Evolutionary conservation across 1,284 basidiomycete genomes (phyloP).

Genomic region (Ustilago vetiveriae): DNA sequence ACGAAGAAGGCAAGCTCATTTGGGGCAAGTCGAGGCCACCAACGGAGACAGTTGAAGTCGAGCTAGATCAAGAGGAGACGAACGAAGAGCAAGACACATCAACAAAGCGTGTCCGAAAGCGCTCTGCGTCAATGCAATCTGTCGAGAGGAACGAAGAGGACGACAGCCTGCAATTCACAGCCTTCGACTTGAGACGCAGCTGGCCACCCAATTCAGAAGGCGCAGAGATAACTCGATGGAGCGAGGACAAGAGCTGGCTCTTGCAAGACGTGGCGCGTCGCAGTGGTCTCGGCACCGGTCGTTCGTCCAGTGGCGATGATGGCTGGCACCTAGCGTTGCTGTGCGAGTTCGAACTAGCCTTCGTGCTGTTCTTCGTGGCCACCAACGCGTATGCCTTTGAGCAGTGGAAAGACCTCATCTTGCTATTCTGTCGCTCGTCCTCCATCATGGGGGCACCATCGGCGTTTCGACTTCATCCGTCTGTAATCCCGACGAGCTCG

Average conservation of each 20-base stretch:
- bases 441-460: constrained; percentile 41
- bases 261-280: constrained; percentile 45
- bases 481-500: not conserved
- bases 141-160: not conserved
- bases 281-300: constrained; percentile 5
- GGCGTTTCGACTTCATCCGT: constrained; percentile 32
- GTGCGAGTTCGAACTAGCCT: constrained; percentile 52
- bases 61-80: not conserved
- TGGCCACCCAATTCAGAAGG: constrained; percentile 58
- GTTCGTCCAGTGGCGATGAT: not conserved
- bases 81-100: not conserved
- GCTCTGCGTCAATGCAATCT: not conserved
- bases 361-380: constrained; percentile 37
- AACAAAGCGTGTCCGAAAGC: constrained; percentile 5
- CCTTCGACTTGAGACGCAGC: constrained; percentile 52
- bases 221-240: constrained; percentile 53
- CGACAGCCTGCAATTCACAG: constrained; percentile 42
- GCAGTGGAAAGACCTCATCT: constrained; percentile 42
- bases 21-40: constrained; percentile 37
- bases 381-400: constrained; percentile 44
- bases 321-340: constrained; percentile 11
- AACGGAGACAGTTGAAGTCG: constrained; percentile 3
- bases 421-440: constrained; percentile 46
- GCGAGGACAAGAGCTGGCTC: constrained; percentile 64
- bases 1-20: constrained; percentile 9